A percentile compares a stretch with the other conserved stretches of the same genome.
These are phyloP conservation scores for Pythium brachiatum DNA, from an alignment of 352 stramenopile species.

Conservation along the genomic window DNA sequence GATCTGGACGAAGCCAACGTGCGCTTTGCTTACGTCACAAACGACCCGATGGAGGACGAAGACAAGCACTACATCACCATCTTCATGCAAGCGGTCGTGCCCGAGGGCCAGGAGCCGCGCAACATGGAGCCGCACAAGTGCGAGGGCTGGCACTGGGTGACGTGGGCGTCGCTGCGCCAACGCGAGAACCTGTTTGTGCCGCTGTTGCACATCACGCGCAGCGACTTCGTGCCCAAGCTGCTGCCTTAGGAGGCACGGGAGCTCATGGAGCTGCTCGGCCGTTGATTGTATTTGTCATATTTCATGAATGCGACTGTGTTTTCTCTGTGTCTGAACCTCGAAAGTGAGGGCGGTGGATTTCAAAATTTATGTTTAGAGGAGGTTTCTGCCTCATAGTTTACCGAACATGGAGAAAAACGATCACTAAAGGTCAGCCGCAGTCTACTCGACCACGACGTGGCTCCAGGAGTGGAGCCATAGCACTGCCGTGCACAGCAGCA, in stretches of 20 bases:
- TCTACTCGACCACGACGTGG: constrained; percentile 14
- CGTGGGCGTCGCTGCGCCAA: constrained; percentile 45
- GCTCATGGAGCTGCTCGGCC: background rate
- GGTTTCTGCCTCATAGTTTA: background rate
- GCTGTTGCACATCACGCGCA: constrained; percentile 63
- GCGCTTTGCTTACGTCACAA: constrained; percentile 72
- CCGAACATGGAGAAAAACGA: constrained; percentile 1
- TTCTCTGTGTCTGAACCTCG: too few relatives aligned
- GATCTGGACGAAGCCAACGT: constrained; percentile 38
- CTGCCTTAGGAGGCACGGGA: background rate
- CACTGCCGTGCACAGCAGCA: constrained; percentile 11
- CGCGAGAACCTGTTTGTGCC: constrained; percentile 77
- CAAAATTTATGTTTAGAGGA: constrained; percentile 1
- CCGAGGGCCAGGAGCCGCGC: constrained; percentile 40
- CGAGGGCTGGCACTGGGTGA: constrained; percentile 69
- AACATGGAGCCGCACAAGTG: constrained; percentile 88
- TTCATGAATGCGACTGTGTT: background rate
- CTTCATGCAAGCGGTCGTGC: constrained; percentile 69
- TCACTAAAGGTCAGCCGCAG: background rate
- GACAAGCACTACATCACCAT: constrained; percentile 87
- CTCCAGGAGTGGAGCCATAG: constrained; percentile 17
- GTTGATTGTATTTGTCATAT: constrained; percentile 3
- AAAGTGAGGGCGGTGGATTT: background rate
- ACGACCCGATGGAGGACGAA: constrained; percentile 80
- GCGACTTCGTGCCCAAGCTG: constrained; percentile 43